Evolutionary conservation across 2,329 filamentous ascomycete species (phyloP), one percentile per base, ranked within the genome.

Genomic region (Neocucurbitaria cava): DNA sequence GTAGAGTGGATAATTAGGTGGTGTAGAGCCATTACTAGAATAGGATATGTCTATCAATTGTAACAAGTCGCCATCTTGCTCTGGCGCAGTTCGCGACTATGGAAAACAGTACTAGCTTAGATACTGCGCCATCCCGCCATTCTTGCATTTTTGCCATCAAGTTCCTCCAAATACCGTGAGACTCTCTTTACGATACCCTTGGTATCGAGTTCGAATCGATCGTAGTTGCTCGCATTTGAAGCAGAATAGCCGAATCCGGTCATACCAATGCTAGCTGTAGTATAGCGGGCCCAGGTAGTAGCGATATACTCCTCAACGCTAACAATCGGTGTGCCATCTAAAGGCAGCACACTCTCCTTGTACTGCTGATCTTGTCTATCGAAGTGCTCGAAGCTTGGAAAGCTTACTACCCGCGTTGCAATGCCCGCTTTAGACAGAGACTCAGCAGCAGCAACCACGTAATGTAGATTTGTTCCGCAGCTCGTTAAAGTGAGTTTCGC

Each of bases 251-350:
- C 83, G 61, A 85, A 86, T 0, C 74, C 72, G 28, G 45, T 43
- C 82, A 85, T 84, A 38, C 75, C 80, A 57, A 77, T 76, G 1
- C 79, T 81, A 3, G 83, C 83, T 66, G 85, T 80, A 0, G 83
- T 83, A 63, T 85, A 86, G 13, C 83, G 70, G 71, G 85, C 84
- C 83, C 84, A 86, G 1, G 83, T 82, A 56, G 81, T 80, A 4
- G 78, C 74, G 1, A 80, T 78, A 62, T 85, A 86, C 1, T 83
- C 81, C 67, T 88, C 85, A 40, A 87, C 81, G 5, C 85, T 81
- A 17, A 88, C 82, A 1, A 76, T 69, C 0, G 81, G 81, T 0
- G 76, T 73, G 39, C 77, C 76, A 1, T 54, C 61, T 59, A 74
- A 70, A 15, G 75, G 70, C 21, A 85, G 71, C 0, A 81, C 77